Conservation (phyloP, 768 basidiomycete genomes). For the Boletus pseudo-olivaceus region DNA sequence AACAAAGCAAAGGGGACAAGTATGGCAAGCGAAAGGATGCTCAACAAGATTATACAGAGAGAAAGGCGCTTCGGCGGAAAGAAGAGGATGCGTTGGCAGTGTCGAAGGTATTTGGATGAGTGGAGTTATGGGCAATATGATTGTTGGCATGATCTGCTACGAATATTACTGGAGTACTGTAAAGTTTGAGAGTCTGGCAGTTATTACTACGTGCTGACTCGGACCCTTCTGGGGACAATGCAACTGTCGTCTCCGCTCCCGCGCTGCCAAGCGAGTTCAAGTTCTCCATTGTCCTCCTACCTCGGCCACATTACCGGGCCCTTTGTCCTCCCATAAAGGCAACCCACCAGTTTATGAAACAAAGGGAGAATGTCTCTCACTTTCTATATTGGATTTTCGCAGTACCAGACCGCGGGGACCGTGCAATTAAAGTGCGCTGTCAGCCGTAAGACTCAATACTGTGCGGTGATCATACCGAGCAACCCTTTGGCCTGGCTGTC, state of each 20-base stretch:
- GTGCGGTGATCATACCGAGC: slow-evolving; percentile 4
- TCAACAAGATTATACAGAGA: slow-evolving; percentile 57
- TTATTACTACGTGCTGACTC: not conserved
- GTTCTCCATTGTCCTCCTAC: slow-evolving; percentile 31
- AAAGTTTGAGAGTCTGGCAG: not conserved
- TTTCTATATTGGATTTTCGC: not conserved
- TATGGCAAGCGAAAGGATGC: slow-evolving; percentile 82
- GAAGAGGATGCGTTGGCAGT: slow-evolving; percentile 81
- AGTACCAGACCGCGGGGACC: not conserved
- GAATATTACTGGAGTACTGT: not conserved
- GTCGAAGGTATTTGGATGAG: slow-evolving; percentile 84
- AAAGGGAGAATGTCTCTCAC: slow-evolving; percentile 12
- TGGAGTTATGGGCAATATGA: not conserved
- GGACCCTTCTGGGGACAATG: slow-evolving; percentile 17
- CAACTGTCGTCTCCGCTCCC: not conserved
- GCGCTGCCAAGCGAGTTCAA: slow-evolving; percentile 16
- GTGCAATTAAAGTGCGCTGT: not conserved
- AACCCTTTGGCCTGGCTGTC: slow-evolving; percentile 13
- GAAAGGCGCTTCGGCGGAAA: slow-evolving; percentile 61
- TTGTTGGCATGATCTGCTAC: not conserved
- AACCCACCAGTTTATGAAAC: slow-evolving; percentile 22
- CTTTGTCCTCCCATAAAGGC: slow-evolving; percentile 31
- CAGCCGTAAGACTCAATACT: not conserved
- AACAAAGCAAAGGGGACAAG: slow-evolving; percentile 72
- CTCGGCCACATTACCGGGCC: slow-evolving; percentile 11